phyloP scores from a whole-genome alignment of 805 yeast species.

The Starmerella tilneyi region DNA sequence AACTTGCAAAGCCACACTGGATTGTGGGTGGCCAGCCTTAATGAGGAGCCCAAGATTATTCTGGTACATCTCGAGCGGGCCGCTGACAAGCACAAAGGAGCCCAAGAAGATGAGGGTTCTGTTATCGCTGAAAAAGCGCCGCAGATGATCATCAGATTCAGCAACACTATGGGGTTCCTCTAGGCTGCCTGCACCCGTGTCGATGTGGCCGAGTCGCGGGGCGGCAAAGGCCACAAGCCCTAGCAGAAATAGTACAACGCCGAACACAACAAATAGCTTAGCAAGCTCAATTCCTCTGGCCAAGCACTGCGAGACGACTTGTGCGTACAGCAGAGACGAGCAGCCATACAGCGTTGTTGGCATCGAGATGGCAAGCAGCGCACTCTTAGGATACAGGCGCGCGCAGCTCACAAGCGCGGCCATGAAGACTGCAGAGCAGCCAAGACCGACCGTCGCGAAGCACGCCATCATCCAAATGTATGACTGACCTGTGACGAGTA shows the following conservation, averaged over 20 bases:
- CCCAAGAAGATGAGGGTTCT: slow-evolving; percentile 48
- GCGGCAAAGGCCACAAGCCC: slow-evolving; percentile 26
- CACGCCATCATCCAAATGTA: slow-evolving; percentile 25
- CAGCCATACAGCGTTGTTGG: slow-evolving; percentile 86
- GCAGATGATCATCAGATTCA: slow-evolving; percentile 17
- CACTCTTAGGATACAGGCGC: slow-evolving; percentile 62
- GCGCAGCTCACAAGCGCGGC: slow-evolving; percentile 58
- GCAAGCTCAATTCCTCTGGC: not conserved
- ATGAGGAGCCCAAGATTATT: slow-evolving; percentile 72
- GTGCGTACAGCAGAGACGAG: slow-evolving; percentile 67
- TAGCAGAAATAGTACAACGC: slow-evolving; percentile 21
- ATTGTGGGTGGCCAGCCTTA: slow-evolving; percentile 28
- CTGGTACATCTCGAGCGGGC: slow-evolving; percentile 77
- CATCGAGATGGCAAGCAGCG: slow-evolving; percentile 71
- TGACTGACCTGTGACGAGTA: slow-evolving; percentile 13
- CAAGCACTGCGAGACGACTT: slow-evolving; percentile 31
- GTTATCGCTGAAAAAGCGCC: slow-evolving; percentile 23
- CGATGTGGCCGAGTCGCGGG: slow-evolving; percentile 21
- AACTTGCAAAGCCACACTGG: slow-evolving; percentile 35
- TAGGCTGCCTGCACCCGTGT: slow-evolving; percentile 3
- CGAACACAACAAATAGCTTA: slow-evolving; percentile 21
- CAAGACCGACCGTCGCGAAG: slow-evolving; percentile 33
- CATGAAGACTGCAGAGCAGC: slow-evolving; percentile 34
- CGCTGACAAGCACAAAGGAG: slow-evolving; percentile 58
- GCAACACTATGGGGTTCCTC: not conserved